Percentiles rank a stretch among this genome's conserved stretches.
These are phyloP conservation scores for Candida insectorum DNA, from an alignment of 805 yeast species.

Conservation along the genomic window DNA sequence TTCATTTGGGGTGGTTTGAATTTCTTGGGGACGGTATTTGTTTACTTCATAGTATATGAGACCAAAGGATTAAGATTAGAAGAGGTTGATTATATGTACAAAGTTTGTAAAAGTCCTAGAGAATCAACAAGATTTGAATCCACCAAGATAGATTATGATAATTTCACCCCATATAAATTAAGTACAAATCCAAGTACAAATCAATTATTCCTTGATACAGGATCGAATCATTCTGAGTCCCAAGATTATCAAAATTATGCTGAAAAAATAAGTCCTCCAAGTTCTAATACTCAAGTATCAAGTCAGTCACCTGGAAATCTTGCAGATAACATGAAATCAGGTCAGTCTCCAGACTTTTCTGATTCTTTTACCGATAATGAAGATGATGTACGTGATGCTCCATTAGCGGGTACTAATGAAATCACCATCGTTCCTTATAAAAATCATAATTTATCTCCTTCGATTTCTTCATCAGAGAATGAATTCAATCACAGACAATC, in stretches of 20 bases:
- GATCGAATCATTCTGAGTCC: background rate
- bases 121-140: constrained; percentile 46
- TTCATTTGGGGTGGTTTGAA: constrained; percentile 79
- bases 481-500: constrained; percentile 3
- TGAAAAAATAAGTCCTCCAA: too few relatives aligned
- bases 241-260: background rate
- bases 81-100: constrained; percentile 75
- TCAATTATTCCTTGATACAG: background rate
- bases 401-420: constrained; percentile 5
- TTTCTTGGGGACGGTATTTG: constrained; percentile 54
- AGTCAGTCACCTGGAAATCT: background rate
- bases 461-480: constrained; percentile 5
- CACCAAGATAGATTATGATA: constrained; percentile 28
- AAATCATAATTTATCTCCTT: constrained; percentile 11
- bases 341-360: background rate
- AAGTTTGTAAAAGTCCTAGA: constrained; percentile 54
- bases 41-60: constrained; percentile 69
- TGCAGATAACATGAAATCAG: background rate
- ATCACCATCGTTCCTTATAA: constrained; percentile 16
- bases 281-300: background rate
- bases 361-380: too few relatives aligned
- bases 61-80: constrained; percentile 79
- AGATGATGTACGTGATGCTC: too few relatives aligned
- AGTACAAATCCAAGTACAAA: background rate
- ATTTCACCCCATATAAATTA: background rate